Evolutionary conservation across 2,329 filamentous ascomycete genomes (phyloP).

Genomic region (Calonectria naviculata): DNA sequence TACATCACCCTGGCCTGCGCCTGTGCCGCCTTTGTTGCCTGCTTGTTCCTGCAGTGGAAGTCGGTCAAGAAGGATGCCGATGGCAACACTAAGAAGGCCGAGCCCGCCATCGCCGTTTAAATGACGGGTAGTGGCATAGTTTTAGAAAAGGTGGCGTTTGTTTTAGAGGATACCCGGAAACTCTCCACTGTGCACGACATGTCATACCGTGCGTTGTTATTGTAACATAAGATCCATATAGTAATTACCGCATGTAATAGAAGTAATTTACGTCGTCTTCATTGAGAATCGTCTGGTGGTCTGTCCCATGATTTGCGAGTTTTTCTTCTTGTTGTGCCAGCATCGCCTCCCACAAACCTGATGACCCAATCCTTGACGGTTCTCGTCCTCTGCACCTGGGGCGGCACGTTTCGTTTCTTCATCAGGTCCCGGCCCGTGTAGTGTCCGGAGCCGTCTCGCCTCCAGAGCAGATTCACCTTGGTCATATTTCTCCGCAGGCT

Average conservation of each 20-base stretch:
- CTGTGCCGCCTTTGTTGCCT: conserved; percentile 55
- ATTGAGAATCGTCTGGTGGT: conserved; percentile 55
- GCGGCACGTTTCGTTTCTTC: conserved; percentile 46
- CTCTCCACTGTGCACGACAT: conserved; percentile 35
- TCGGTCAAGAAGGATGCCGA: conserved; percentile 60
- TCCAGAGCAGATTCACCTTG: conserved; percentile 72
- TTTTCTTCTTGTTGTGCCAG: conserved; percentile 24
- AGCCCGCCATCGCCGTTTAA: conserved; percentile 39
- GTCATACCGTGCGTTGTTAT: conserved; percentile 6
- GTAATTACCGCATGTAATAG: conserved; percentile 15
- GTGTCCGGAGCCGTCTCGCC: conserved; percentile 62
- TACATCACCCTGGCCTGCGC: conserved; percentile 64
- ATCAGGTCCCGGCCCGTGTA: conserved; percentile 66
- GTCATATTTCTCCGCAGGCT: conserved; percentile 80
- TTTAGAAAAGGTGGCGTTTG: conserved; percentile 31
- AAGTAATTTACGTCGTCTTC: conserved; percentile 15
- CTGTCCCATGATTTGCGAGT: conserved; percentile 48
- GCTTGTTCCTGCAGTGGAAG: conserved; percentile 61
- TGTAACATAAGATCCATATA: conserved; percentile 13
- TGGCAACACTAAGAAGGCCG: conserved; percentile 40
- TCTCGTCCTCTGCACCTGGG: conserved; percentile 71
- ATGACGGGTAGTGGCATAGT: background rate
- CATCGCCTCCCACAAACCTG: conserved; percentile 69
- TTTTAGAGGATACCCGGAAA: conserved; percentile 39
- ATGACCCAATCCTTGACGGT: conserved; percentile 81